Base-by-base conservation (phyloP, 2,329 filamentous ascomycete genomes). In the Cordyceps cateniannulata region DNA sequence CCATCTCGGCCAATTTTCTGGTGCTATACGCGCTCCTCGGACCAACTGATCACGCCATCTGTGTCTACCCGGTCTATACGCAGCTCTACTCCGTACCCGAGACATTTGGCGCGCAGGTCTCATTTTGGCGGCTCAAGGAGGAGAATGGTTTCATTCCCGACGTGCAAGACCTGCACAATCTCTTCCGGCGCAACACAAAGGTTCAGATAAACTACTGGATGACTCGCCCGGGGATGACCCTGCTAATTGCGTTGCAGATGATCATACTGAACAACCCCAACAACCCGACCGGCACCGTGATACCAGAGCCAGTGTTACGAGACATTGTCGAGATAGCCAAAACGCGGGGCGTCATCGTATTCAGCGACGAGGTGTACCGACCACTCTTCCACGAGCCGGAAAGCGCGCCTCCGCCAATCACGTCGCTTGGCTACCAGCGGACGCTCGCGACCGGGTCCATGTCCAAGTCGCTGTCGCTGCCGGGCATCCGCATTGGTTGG, bases 11-110 rank as follows among this genome's bases (percentile, higher is more conserved):
- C n/a, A 96, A 96, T 69, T 90, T 91, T 66, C 75, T 95, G n/a
- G 76, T 86, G 2, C 81, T 95, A 8, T 93, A 93, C 71, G 79
- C 87, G 1, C 77, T 95, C 7, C 70, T 95, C 2, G 83, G 84
- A 0, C 83, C 85, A 0, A 89, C 86, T 1, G 90, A 96, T 69
- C 91, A 96, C 78, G 88, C 93, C 51, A 82, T 96, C 62, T 95
- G 90, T 68, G 89, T 95, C 62, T 90, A 92, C 70, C 91, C 92
- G 14, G 93, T 90, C 1, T 96, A 95, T 68, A 90, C 95, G 71
- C 90, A 95, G 67, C 80, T 96, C 1, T 95, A 93, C 69, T 79
- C 85, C 10, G 83, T 96, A 1, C 90, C 91, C 0, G 79, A 81
- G 65, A 88, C 85, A 42, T 75, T 96, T 5, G 91, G 91, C 0